A percentile compares a stretch with the other conserved stretches of the same genome.
These are phyloP conservation scores for Spathaspora arborariae DNA, from an alignment of 805 yeast species.

Conservation along the genomic window DNA sequence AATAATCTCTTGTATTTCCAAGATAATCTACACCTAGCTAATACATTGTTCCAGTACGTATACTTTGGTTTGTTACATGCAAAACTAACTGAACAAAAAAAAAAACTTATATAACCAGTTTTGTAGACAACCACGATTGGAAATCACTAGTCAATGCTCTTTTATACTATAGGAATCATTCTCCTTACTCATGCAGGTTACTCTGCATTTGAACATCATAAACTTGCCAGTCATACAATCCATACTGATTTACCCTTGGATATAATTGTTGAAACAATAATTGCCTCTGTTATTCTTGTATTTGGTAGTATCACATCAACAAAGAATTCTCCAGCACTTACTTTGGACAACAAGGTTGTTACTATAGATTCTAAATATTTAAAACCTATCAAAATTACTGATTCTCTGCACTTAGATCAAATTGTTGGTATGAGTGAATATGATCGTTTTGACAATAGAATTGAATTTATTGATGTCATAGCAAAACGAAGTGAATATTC, in stretches of 20 bases:
- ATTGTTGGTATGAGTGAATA: conserved; percentile 44
- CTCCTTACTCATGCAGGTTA: conserved; percentile 47
- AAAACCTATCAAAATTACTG: conserved; percentile 42
- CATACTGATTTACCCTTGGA: conserved; percentile 37
- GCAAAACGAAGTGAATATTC: conserved; percentile 43
- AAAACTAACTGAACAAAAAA: background rate
- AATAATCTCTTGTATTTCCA: too few species aligned
- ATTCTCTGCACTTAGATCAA: conserved; percentile 48
- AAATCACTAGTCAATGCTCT: background rate
- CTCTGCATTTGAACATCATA: conserved; percentile 51
- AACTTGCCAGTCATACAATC: conserved; percentile 18
- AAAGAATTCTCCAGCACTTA: conserved; percentile 16
- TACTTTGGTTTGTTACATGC: background rate
- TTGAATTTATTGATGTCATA: conserved; percentile 48
- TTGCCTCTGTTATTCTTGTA: conserved; percentile 44
- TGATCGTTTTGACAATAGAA: conserved; percentile 46
- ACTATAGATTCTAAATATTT: conserved; percentile 30
- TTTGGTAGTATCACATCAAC: conserved; percentile 35
- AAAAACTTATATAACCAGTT: background rate
- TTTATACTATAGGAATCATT: conserved; percentile 14
- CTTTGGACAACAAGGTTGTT: conserved; percentile 24
- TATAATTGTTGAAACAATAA: conserved; percentile 46
- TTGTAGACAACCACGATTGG: background rate
- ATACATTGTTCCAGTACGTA: too few species aligned
- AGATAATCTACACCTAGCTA: background rate